Base-by-base conservation (phyloP, 257 asterid species). In the Schizonepeta tenuifolia region DNA sequence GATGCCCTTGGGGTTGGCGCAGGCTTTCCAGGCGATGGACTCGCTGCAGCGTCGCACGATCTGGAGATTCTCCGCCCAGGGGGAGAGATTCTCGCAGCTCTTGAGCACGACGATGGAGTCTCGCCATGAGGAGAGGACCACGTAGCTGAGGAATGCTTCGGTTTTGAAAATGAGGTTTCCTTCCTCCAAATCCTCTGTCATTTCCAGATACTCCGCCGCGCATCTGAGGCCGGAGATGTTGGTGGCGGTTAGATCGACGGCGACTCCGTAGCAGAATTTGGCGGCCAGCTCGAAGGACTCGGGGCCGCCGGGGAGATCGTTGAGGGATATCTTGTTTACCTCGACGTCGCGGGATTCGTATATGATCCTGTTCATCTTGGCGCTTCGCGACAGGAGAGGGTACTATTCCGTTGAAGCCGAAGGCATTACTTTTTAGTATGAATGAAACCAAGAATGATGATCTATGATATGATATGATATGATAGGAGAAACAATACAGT, bases 121-220 rank as follows among this genome's bases (percentile, higher is more conserved):
- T 35, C 99, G 75, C 98, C 99, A 94, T 0, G 99, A 94, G 18
- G 98, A 94, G 9, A 94, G 63, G 40, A 94, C 99, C 0, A 94
- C 99, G 26, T 94, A 91, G 85, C 99, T 94, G 6, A 94, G 96
- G 40, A 94, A 94, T 41, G 99, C 98, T 69, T 94, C 99, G 0
- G 99, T 91, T 77, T 94, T 94, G 90, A 94, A 94, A 69, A 94
- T 89, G 0, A 94, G 89, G 65, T 94, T 94, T 55, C 99, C 99
- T 83, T 94, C 99, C 70, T 94, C 99, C 60, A 94, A 80, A 75
- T 94, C 99, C 82, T 94, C 99, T 0, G 99, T 94, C 99, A 94
- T 91, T 69, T 94, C 99, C 10, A 94, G 75, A 73, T 91, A 91
- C 86, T 94, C 99, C 0, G 99, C 98, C 1, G 96, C 93, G 62